A percentile compares a stretch with the other conserved stretches of the same genome.
These are phyloP conservation scores for Diaporthe sp. DNA, from an alignment of 2,329 filamentous ascomycete genomes.

Conservation along the genomic window DNA sequence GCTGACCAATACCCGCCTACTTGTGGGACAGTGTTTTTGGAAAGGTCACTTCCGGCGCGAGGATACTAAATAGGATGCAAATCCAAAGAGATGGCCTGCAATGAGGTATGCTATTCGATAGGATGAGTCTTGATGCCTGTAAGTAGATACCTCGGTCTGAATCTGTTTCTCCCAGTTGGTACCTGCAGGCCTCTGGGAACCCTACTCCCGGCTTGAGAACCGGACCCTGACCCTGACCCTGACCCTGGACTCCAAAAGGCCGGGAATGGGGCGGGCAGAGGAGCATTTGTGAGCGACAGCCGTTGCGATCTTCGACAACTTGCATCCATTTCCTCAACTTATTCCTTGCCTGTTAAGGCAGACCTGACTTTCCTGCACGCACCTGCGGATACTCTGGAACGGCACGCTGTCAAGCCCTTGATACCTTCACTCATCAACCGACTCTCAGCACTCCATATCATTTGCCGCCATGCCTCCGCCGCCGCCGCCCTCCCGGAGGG, in stretches of 20 bases:
- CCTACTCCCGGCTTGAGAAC: not conserved
- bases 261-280: not conserved
- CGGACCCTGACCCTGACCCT: slow-evolving; percentile 6
- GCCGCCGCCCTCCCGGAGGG: slow-evolving; percentile 35
- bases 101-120: not conserved
- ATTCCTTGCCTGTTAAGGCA: not conserved
- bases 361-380: not conserved
- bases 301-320: not conserved
- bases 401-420: not conserved
- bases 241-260: not conserved
- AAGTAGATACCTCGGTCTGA: not conserved
- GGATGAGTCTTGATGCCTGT: not conserved
- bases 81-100: not conserved
- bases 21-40: not conserved
- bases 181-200: not conserved
- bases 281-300: not conserved
- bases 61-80: not conserved
- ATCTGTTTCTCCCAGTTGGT: not conserved
- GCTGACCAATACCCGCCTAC: not conserved
- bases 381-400: not conserved
- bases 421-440: not conserved
- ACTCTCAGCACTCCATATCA: not conserved
- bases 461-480: slow-evolving; percentile 44
- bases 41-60: not conserved
- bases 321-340: not conserved